phyloP scores from a whole-genome alignment of 1,284 basidiomycete genomes.

The Pseudozyma flocculosa region DNA sequence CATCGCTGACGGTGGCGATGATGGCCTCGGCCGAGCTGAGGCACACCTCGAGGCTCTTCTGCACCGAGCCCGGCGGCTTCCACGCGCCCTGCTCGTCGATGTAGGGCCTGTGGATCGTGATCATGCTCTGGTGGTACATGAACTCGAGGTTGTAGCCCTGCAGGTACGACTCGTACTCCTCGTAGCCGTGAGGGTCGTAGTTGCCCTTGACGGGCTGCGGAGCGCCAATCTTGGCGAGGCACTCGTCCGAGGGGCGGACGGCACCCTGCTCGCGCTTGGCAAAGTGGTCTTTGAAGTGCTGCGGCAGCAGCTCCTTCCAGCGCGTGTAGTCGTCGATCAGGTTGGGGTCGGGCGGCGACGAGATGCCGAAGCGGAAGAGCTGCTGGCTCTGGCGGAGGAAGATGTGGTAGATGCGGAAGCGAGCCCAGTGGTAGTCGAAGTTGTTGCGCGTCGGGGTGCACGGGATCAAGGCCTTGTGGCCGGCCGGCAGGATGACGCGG shows the following conservation, averaged over 20 bases:
- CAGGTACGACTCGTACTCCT: constrained; percentile 33
- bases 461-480: constrained; percentile 29
- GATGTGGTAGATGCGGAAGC: constrained; percentile 38
- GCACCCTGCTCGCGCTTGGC: constrained; percentile 25
- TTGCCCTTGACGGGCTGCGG: constrained; percentile 18
- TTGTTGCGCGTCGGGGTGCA: constrained; percentile 20
- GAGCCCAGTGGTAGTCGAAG: constrained; percentile 43
- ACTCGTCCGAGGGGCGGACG: constrained; percentile 20
- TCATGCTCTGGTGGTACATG: constrained; percentile 39
- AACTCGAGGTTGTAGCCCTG: constrained; percentile 41
- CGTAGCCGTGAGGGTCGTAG: constrained; percentile 28
- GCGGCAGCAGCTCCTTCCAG: constrained; percentile 37
- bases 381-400: constrained; percentile 38
- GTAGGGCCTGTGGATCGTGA: constrained; percentile 44
- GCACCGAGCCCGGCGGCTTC: constrained; percentile 38
- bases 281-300: constrained; percentile 28
- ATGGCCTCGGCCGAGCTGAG: constrained; percentile 36
- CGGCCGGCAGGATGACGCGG: constrained; percentile 32
- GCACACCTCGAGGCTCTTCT: constrained; percentile 40
- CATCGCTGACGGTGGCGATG: constrained; percentile 35
- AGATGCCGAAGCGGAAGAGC: constrained; percentile 40
- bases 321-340: constrained; percentile 31
- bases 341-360: constrained; percentile 27
- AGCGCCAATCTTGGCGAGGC: constrained; percentile 14
- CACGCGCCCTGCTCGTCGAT: constrained; percentile 41